Conservation (phyloP, 2,329 filamentous ascomycete species). For the Aspergillus brunneoviolaceus region DNA sequence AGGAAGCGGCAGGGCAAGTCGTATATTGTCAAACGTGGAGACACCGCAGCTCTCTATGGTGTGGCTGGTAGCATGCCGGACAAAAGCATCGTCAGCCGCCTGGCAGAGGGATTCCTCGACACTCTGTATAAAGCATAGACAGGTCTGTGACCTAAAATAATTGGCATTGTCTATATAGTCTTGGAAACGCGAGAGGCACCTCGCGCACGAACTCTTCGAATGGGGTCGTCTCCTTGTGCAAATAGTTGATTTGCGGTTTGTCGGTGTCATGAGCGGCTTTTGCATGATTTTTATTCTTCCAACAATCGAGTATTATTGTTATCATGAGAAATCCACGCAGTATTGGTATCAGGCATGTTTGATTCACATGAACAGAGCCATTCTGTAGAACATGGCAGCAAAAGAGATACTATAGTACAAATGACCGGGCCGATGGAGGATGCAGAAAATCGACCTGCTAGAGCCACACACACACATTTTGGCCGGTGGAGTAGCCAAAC, state of each 20-base stretch:
- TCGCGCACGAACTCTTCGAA: not conserved
- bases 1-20: conserved; percentile 61
- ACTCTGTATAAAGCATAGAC: conserved; percentile 80
- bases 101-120: conserved; percentile 89
- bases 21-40: conserved; percentile 54
- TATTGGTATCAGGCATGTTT: not conserved
- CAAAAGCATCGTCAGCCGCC: conserved; percentile 87
- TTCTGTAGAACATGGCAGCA: not conserved
- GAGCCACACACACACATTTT: not conserved
- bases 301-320: not conserved
- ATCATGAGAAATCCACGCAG: not conserved
- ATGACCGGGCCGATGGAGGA: not conserved
- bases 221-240: conserved; percentile 2
- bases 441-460: not conserved
- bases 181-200: conserved; percentile 3
- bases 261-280: conserved; percentile 3
- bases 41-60: conserved; percentile 87
- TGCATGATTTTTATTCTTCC: not conserved
- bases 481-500: not conserved
- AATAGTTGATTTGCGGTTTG: conserved; percentile 16
- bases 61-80: conserved; percentile 93
- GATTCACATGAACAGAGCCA: not conserved
- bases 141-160: not conserved
- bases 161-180: conserved; percentile 14
- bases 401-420: conserved; percentile 14